These are phyloP conservation scores for Trametes polyzona DNA, from an alignment of 1,284 basidiomycete species.

Conservation along the genomic window DNA sequence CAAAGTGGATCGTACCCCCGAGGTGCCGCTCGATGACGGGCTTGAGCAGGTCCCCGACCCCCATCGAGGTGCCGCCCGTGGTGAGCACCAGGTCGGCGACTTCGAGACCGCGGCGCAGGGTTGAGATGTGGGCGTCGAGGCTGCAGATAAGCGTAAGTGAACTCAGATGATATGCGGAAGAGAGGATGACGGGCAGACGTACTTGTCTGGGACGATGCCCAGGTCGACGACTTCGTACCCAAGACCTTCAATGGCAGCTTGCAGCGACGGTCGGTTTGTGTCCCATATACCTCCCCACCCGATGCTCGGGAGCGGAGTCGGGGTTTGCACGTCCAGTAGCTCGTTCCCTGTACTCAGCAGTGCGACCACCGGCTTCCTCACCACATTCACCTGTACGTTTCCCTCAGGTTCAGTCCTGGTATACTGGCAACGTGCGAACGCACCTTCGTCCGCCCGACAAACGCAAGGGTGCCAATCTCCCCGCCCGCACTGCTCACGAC, in stretches of 20 bases:
- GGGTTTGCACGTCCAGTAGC: conserved; percentile 65
- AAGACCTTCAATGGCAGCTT: conserved; percentile 68
- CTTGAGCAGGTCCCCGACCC: conserved; percentile 83
- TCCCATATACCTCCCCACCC: conserved; percentile 79
- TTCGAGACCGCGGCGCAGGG: conserved; percentile 59
- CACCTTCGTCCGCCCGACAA: conserved; percentile 76
- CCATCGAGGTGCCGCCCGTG: conserved; percentile 92
- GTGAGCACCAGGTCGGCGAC: conserved; percentile 78
- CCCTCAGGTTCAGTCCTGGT: neutral
- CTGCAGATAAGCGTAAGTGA: conserved; percentile 39
- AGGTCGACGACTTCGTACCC: conserved; percentile 83
- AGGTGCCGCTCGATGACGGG: conserved; percentile 85
- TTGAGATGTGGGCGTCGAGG: conserved; percentile 61
- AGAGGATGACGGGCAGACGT: conserved; percentile 22
- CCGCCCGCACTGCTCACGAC: conserved; percentile 71
- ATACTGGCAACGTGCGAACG: conserved; percentile 14
- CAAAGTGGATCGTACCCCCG: conserved; percentile 78
- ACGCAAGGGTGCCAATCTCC: conserved; percentile 84
- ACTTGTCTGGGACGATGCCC: conserved; percentile 81
- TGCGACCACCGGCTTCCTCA: conserved; percentile 75
- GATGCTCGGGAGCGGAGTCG: conserved; percentile 39
- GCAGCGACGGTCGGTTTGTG: conserved; percentile 82
- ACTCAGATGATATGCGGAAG: no score
- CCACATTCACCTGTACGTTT: conserved; percentile 58
- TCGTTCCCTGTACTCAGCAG: conserved; percentile 88